phyloP scores from a whole-genome alignment of 1,139 yeast genomes.

The Saccharomyces hybrid region DNA sequence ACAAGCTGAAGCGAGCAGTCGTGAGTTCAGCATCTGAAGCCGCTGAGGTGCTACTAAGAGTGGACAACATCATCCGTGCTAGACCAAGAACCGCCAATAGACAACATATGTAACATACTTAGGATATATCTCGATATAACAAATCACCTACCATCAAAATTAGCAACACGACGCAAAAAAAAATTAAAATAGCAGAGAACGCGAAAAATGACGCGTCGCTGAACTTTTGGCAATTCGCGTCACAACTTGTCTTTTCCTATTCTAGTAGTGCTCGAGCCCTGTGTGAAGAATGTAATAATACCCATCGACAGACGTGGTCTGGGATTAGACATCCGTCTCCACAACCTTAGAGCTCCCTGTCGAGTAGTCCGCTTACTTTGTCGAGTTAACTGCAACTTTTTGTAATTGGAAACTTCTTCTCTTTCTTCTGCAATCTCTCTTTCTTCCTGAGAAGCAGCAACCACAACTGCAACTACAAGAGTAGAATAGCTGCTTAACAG shows the following conservation, averaged over 20 bases:
- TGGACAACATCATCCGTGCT: constrained; percentile 92
- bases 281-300: not conserved
- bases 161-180: not conserved
- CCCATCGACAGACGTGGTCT: not conserved
- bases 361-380: not conserved
- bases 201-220: not conserved
- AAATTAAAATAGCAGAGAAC: not conserved
- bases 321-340: not conserved
- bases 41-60: constrained; percentile 88
- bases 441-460: not conserved
- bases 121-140: constrained; percentile 1
- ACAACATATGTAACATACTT: constrained; percentile 27
- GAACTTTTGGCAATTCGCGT: not conserved
- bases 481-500: not conserved
- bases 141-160: not conserved
- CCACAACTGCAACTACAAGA: not conserved
- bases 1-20: constrained; percentile 84
- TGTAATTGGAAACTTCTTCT: not conserved
- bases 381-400: not conserved
- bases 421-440: not conserved
- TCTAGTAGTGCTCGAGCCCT: not conserved
- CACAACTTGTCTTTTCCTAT: not conserved
- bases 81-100: constrained; percentile 96
- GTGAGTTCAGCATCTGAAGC: constrained; percentile 97
- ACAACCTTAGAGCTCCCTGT: not conserved